A percentile compares a stretch with the other conserved stretches of the same genome.
These are phyloP conservation scores for Starmerella ratchasimensis DNA, from an alignment of 805 yeast species.

Conservation along the genomic window DNA sequence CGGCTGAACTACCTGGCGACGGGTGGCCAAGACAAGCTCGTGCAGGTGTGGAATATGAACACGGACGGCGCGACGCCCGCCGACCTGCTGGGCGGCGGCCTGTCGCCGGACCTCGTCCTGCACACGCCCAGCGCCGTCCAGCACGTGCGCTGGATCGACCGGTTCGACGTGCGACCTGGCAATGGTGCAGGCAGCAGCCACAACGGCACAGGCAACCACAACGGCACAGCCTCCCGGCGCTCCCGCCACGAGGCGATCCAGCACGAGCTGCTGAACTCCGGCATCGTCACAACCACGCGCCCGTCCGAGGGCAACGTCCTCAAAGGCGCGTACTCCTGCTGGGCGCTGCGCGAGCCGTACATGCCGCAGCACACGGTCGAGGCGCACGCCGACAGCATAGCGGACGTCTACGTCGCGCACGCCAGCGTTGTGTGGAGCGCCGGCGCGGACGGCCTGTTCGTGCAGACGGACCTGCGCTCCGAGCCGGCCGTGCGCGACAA, in stretches of 20 bases:
- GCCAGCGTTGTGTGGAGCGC: slow-evolving; percentile 32
- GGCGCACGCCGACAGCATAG: slow-evolving; percentile 36
- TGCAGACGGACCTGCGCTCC: slow-evolving; percentile 35
- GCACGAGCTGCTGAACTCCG: slow-evolving; percentile 7
- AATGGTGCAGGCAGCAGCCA: background rate
- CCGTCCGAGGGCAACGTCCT: slow-evolving; percentile 10
- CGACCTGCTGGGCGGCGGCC: slow-evolving; percentile 22
- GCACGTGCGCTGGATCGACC: slow-evolving; percentile 52
- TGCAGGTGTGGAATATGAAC: slow-evolving; percentile 60
- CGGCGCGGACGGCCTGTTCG: slow-evolving; percentile 37
- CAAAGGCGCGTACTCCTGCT: slow-evolving; percentile 11
- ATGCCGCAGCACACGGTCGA: slow-evolving; percentile 49
- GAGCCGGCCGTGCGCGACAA: slow-evolving; percentile 37
- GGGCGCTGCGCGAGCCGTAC: slow-evolving; percentile 39
- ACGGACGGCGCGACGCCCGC: slow-evolving; percentile 21
- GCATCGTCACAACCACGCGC: slow-evolving; percentile 17
- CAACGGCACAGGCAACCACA: background rate
- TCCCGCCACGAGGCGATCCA: too few species aligned
- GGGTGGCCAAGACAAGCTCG: slow-evolving; percentile 82
- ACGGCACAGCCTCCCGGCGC: background rate
- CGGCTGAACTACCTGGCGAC: slow-evolving; percentile 66
- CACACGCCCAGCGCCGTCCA: slow-evolving; percentile 67
- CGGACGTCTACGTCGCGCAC: slow-evolving; percentile 33
- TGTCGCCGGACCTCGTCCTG: slow-evolving; percentile 54
- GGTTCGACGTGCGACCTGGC: too few species aligned